A percentile compares a stretch with the other conserved stretches of the same genome.
Evolutionary conservation across 2,329 filamentous ascomycete genomes (phyloP).

Genomic region (Aspergillus sp.): DNA sequence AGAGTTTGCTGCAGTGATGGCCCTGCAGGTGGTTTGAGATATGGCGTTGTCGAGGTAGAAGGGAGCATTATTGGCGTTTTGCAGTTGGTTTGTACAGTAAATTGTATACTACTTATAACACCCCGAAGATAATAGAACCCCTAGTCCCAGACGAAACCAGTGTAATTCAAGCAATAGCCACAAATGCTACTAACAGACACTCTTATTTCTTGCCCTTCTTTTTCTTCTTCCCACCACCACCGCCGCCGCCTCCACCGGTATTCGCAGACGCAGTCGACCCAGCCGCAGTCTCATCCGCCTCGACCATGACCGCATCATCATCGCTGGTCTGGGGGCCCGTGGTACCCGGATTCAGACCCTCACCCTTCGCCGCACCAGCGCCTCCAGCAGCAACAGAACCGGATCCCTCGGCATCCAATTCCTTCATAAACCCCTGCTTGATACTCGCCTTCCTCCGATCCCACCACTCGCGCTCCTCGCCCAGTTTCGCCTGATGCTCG

Average conservation of each 20-base stretch:
- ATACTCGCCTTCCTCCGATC: constrained; percentile 69
- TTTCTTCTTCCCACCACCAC: constrained; percentile 31
- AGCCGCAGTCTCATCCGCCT: constrained; percentile 44
- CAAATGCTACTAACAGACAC: no score
- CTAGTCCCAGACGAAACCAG: no score
- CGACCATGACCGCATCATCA: constrained; percentile 71
- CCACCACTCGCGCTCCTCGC: constrained; percentile 84
- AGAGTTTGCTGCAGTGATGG: constrained; percentile 15
- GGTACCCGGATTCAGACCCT: constrained; percentile 28
- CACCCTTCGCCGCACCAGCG: constrained; percentile 13
- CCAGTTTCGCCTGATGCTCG: constrained; percentile 62
- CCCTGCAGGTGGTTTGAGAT: background rate
- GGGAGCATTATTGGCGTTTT: background rate
- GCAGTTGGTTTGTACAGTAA: constrained; percentile 1
- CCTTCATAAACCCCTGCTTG: constrained; percentile 70
- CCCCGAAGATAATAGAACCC: constrained; percentile 1
- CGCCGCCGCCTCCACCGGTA: constrained; percentile 8
- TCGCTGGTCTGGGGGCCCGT: no score
- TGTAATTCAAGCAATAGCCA: no score
- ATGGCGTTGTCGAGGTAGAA: background rate
- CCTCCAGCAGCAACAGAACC: constrained; percentile 3
- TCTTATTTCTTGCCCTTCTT: constrained; percentile 41
- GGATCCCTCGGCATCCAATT: constrained; percentile 46
- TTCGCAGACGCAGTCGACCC: constrained; percentile 9
- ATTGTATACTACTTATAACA: constrained; percentile 5